Evolutionary conservation across 257 asterid species (phyloP), one percentile per base, ranked within the genome.

Genomic region (Solanum bulbocastanum): DNA sequence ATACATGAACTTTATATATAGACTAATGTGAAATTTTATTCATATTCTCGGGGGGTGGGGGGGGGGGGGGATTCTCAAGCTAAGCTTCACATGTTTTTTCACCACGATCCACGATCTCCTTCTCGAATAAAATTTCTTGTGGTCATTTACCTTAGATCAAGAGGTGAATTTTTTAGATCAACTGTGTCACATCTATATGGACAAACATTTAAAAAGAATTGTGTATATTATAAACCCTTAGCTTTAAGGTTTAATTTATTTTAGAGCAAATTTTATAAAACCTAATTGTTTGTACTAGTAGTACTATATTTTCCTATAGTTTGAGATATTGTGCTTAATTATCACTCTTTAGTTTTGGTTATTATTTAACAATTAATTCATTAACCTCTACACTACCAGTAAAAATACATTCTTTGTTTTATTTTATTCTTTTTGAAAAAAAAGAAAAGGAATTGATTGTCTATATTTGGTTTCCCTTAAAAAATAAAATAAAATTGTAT

Each of bases 31-130:
- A 65, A 65, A 65, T 2, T 62, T 11, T n/a, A 65, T 65, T 23
- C 1, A 8, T 56, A 56, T 18, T 2, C 23, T 56, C 1, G 0
- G 2, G 10, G n/a, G n/a, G n/a, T n/a, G n/a, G n/a, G n/a, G n/a
- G n/a, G 2, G 10, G 4, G 4, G 0, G 0, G 2, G 16, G 5
- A 49, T 52, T 10, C 0, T 56, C 1, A 0, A 56, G 65, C 1
- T 65, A 65, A 65, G 6, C 8, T 69, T 3, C 6, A 69, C 7
- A 10, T 71, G 40, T 20, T 12, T 15, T 3, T 32, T 69, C 14
- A 8, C 3, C 42, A 4, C 1, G 25, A 71, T 69, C 39, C 6
- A 71, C 0, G 1, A 8, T 71, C 23, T 69, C 75, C 75, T 44
- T 32, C 37, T 30, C 6, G 22, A 30, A 69, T 6, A 30, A 69